A percentile compares a stretch with the other conserved stretches of the same genome.
phyloP scores from a whole-genome alignment of 1,139 yeast species.

The Debaryomycetaceae sp. region DNA sequence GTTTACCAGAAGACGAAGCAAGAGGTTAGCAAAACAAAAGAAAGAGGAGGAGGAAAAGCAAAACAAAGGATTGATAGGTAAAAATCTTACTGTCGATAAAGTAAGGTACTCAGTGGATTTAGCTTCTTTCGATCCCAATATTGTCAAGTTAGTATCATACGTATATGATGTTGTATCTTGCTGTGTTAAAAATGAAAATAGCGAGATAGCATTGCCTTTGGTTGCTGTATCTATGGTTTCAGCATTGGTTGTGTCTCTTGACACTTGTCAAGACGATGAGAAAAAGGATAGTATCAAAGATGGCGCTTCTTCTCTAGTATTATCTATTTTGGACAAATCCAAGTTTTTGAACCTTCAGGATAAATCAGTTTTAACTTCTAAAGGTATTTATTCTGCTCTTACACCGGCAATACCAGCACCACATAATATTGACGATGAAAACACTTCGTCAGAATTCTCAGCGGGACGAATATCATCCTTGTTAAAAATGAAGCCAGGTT shows the following conservation, averaged over 20 bases:
- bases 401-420: not conserved
- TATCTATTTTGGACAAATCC: not conserved
- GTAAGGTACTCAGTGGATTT: not conserved
- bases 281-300: slow-evolving; percentile 1
- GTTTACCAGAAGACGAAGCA: slow-evolving; percentile 60
- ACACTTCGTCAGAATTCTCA: not conserved
- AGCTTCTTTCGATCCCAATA: not conserved
- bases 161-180: not conserved
- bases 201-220: not conserved
- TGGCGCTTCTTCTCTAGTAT: not conserved
- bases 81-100: not conserved
- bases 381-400: not conserved
- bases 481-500: not conserved
- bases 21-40: slow-evolving; percentile 44
- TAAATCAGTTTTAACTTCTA: not conserved
- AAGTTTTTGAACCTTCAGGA: not conserved
- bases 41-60: slow-evolving; percentile 20
- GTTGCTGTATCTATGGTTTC: not conserved
- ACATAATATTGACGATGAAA: no score
- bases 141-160: not conserved
- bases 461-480: not conserved
- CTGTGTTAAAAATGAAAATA: not conserved
- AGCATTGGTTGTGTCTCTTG: not conserved
- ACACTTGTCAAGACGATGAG: slow-evolving; percentile 1
- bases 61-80: slow-evolving; percentile 1